phyloP scores from a whole-genome alignment of 441 rosid species.

The Syzygium malaccense region DNA sequence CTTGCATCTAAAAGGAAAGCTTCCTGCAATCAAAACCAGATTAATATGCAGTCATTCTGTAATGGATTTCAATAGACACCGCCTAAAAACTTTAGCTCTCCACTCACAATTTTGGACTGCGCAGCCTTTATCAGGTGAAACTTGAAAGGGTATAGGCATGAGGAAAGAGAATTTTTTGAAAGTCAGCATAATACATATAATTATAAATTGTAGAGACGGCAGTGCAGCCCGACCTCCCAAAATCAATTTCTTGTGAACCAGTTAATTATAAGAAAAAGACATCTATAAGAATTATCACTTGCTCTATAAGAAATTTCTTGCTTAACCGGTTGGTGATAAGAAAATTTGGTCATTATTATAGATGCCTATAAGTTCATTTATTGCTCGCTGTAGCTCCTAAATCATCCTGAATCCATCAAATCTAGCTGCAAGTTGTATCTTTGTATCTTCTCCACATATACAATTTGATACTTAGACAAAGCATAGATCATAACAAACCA shows the following conservation, averaged over 20 bases:
- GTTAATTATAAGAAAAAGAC: not conserved
- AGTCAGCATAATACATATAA: not conserved
- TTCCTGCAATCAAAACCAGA: constrained; percentile 59
- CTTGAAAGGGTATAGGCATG: not conserved
- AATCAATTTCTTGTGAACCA: not conserved
- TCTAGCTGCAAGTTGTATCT: not conserved
- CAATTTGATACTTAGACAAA: not conserved
- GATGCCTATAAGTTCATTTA: not conserved
- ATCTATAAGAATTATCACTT: not conserved
- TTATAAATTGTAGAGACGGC: not conserved
- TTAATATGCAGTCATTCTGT: constrained; percentile 10
- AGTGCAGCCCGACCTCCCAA: not conserved
- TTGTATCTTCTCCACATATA: not conserved
- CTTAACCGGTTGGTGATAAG: not conserved
- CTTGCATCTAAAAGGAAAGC: constrained; percentile 46
- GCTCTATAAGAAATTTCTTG: not conserved
- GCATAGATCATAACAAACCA: not conserved
- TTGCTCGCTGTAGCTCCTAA: not conserved
- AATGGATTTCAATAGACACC: not conserved
- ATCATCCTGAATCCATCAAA: not conserved
- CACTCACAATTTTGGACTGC: not conserved
- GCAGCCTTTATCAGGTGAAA: not conserved
- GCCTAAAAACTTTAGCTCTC: not conserved
- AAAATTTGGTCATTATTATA: not conserved
- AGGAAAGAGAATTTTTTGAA: not conserved